phyloP scores from a whole-genome alignment of 345 rosid genomes.

The Laguncularia racemosa region DNA sequence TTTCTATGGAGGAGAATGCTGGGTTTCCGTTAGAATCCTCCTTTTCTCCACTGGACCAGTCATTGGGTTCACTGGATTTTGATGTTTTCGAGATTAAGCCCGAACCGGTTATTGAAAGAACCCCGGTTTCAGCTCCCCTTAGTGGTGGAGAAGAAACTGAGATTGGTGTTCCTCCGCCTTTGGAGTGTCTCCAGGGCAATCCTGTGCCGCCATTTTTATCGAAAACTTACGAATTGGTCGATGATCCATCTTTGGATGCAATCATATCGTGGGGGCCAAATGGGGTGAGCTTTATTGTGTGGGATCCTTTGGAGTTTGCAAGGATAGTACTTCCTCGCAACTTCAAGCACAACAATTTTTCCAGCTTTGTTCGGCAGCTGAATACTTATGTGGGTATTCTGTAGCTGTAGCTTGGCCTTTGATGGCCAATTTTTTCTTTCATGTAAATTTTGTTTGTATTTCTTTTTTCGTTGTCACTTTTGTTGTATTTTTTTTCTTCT shows the following conservation, averaged over 20 bases:
- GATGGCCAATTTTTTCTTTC: conserved; percentile 19
- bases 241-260: conserved; percentile 63
- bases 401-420: conserved; percentile 21
- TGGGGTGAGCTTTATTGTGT: conserved; percentile 78
- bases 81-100: conserved; percentile 7
- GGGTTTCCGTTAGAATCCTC: conserved; percentile 21
- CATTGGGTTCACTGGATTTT: conserved; percentile 13
- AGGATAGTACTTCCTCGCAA: conserved; percentile 67
- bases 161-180: conserved; percentile 38
- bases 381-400: conserved; percentile 96
- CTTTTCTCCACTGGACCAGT: conserved; percentile 14
- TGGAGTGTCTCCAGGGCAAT: conserved; percentile 50
- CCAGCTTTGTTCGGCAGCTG: conserved; percentile 95
- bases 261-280: conserved; percentile 78
- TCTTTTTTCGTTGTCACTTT: background rate
- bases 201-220: conserved; percentile 74
- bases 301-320: conserved; percentile 86
- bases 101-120: conserved; percentile 7
- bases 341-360: conserved; percentile 96
- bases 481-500: conserved; percentile 2
- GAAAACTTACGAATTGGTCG: conserved; percentile 85
- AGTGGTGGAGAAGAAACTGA: conserved; percentile 1
- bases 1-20: conserved; percentile 18
- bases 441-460: conserved; percentile 12
- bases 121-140: conserved; percentile 4